Base-by-base conservation (phyloP, 345 rosid species). In the Populus alba region DNA sequence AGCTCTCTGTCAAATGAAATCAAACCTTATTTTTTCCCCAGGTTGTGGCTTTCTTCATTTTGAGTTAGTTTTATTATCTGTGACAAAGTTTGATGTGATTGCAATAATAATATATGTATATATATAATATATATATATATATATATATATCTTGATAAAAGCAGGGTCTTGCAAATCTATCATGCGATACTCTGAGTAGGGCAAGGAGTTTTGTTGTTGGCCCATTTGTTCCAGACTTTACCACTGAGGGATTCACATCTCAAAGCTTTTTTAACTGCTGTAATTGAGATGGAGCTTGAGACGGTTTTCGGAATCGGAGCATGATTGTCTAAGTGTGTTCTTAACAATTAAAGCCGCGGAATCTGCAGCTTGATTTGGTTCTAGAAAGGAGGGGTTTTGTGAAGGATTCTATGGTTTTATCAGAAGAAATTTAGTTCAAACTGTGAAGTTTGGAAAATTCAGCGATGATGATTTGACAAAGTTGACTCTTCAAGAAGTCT, bases 101-200 rank as follows among this genome's bases (percentile, higher is more conserved):
- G 35, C 72, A 1, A 39, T 59, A 68, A 63, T 71, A 0, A 31
- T 45, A 31, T 31, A 31, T 25, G 2, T 70, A 57, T 78, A 41
- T n/a, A 2, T 33, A 11, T 45, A 59, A 31, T 45, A 41, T 29
- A 31, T 31, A 31, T 29, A 31, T 31, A 31, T 25, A 31, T 70
- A 59, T 78, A 41, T n/a, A 2, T 33, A 12, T 45, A 59, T 59
- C 65, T n/a, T 59, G 25, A 59, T 59, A 71, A 53, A 38, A 41
- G 71, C 84, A 94, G 98, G 98, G 98, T 74, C 83, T 95, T 61
- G 91, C 85, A 68, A 83, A 82, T 88, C 61, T 95, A 29, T 92
- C 98, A 23, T 83, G 82, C 39, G 80, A 25, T 72, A 85, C 87
- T 76, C 93, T 95, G 33, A 68, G 43, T 55, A 81, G 78, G 33